phyloP scores from a whole-genome alignment of 805 yeast species.

The Wickerhamomyces pijperi region DNA sequence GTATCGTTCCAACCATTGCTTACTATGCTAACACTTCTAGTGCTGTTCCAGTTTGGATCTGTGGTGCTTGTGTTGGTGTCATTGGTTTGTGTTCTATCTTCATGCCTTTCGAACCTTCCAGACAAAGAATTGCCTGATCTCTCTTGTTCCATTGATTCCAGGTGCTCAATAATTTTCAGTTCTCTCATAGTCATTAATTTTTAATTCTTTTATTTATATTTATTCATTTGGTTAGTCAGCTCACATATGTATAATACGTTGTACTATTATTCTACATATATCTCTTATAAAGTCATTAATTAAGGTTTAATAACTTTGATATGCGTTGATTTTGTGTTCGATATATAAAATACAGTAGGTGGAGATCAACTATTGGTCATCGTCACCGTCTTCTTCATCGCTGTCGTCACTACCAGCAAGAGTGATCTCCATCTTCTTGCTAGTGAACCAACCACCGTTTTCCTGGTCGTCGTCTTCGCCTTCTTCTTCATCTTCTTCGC shows the following conservation, averaged over 20 bases:
- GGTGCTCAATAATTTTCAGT: too few relatives aligned
- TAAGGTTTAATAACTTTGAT: too few relatives aligned
- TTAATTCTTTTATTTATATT: too few relatives aligned
- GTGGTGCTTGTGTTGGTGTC: slow-evolving; percentile 39
- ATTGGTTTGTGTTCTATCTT: slow-evolving; percentile 33
- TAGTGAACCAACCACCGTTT: slow-evolving; percentile 18
- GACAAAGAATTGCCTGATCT: slow-evolving; percentile 10
- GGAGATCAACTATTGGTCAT: slow-evolving; percentile 1
- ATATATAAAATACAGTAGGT: too few relatives aligned
- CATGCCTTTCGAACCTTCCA: slow-evolving; percentile 39
- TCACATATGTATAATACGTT: too few relatives aligned
- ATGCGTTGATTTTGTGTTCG: neutral
- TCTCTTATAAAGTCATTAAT: neutral
- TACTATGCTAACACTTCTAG: slow-evolving; percentile 20
- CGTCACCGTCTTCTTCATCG: slow-evolving; percentile 6
- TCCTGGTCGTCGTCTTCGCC: slow-evolving; percentile 13
- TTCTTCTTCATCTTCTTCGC: slow-evolving; percentile 7
- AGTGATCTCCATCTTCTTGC: slow-evolving; percentile 5
- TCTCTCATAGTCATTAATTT: too few relatives aligned
- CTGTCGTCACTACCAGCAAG: slow-evolving; percentile 4
- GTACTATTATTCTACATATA: too few relatives aligned
- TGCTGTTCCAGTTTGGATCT: slow-evolving; percentile 23
- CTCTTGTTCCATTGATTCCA: too few relatives aligned
- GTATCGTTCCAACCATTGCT: slow-evolving; percentile 45
- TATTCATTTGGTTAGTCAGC: too few relatives aligned